These are phyloP conservation scores for Urostyla sp. DNA, from an alignment of 73 alveolate species.

Conservation along the genomic window DNA sequence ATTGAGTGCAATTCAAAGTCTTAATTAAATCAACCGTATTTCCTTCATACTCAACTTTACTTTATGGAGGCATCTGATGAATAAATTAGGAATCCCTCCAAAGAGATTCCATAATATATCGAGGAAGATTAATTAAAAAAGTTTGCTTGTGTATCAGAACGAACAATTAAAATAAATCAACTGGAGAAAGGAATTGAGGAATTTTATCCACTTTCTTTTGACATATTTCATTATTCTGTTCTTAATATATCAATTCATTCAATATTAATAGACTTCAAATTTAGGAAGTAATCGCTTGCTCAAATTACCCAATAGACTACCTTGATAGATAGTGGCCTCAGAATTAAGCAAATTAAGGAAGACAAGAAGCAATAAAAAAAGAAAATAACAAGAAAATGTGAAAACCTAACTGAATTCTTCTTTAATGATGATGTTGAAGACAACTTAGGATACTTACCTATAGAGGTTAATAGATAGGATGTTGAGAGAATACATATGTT, in stretches of 20 bases:
- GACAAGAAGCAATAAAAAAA: not conserved
- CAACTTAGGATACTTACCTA: conserved; percentile 20
- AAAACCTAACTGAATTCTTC: conserved; percentile 23
- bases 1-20: no score
- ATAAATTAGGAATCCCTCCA: conserved; percentile 19
- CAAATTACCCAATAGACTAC: no score
- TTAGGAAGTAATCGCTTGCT: not conserved
- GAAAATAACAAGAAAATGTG: conserved; percentile 1
- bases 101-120: not conserved
- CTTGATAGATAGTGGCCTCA: no score
- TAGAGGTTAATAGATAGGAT: conserved; percentile 1
- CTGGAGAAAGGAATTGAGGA: not conserved
- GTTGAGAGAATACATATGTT: conserved; percentile 1
- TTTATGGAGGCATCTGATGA: conserved; percentile 42
- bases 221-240: conserved; percentile 8
- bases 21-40: no score
- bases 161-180: not conserved
- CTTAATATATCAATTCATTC: conserved; percentile 19
- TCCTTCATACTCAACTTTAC: no score
- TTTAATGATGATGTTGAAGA: conserved; percentile 44
- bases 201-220: conserved; percentile 14
- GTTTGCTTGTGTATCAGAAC: not conserved
- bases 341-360: conserved; percentile 3
- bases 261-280: conserved; percentile 20
- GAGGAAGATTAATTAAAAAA: not conserved